These are phyloP conservation scores for Fraxinus excelsior DNA, from an alignment of 257 asterid species.

Conservation along the genomic window DNA sequence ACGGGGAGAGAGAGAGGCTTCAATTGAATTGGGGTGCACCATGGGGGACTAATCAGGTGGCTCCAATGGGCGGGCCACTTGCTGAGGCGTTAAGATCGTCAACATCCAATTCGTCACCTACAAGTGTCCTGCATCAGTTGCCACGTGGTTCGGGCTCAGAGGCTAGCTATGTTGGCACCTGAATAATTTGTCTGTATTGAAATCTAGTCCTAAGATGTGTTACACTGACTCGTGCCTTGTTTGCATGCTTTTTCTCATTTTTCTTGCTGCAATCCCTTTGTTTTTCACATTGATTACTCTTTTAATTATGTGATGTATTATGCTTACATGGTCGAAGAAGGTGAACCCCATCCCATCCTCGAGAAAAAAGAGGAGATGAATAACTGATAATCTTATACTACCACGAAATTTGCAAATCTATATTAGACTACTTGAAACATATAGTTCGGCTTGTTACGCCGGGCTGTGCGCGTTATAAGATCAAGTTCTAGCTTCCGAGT, in stretches of 20 bases:
- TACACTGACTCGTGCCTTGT: not conserved
- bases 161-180: slow-evolving; percentile 29
- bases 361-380: no score
- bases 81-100: slow-evolving; percentile 88
- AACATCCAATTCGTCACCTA: slow-evolving; percentile 62
- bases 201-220: not conserved
- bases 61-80: slow-evolving; percentile 79
- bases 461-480: no score
- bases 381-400: no score
- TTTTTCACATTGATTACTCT: not conserved
- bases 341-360: no score
- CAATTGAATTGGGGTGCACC: slow-evolving; percentile 40
- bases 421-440: no score
- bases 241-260: slow-evolving; percentile 1
- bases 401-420: no score
- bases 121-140: slow-evolving; percentile 65
- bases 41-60: slow-evolving; percentile 48
- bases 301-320: not conserved
- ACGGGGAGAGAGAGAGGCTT: slow-evolving; percentile 35
- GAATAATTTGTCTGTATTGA: not conserved
- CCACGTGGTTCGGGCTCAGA: slow-evolving; percentile 17
- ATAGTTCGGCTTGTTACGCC: no score
- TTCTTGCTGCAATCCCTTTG: not conserved
- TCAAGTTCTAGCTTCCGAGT: no score
- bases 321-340: not conserved